Evolutionary conservation across 345 rosid species (phyloP).

Genomic region (Populus alba): DNA sequence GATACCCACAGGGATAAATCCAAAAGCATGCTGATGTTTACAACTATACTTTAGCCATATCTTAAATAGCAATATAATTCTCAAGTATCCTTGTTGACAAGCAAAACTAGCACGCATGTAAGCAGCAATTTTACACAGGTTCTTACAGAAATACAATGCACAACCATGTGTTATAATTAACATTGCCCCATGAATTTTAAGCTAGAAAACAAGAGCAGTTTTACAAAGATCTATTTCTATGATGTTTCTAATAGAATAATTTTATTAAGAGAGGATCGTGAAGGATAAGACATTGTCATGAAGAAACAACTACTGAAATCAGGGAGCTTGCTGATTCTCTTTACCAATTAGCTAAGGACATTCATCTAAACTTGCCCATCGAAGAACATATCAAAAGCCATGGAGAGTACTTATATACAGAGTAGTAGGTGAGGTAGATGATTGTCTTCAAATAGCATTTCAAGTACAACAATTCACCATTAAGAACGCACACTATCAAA

Average conservation of each 20-base stretch:
- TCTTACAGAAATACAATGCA: neutral
- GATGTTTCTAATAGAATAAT: neutral
- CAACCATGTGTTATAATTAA: neutral
- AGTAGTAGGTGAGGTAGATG: neutral
- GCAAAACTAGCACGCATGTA: neutral
- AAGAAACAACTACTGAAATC: neutral
- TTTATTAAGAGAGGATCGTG: neutral
- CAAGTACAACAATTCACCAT: neutral
- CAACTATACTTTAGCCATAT: neutral
- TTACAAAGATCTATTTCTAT: neutral
- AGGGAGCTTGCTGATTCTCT: neutral
- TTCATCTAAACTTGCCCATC: neutral
- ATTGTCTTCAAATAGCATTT: neutral
- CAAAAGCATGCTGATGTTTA: neutral
- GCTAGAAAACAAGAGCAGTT: neutral
- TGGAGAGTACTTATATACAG: neutral
- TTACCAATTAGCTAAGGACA: neutral
- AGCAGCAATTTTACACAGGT: neutral
- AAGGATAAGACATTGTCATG: neutral
- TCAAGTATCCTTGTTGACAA: neutral
- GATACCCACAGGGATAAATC: neutral
- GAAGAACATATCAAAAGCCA: neutral
- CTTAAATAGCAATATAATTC: neutral
- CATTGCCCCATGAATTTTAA: neutral
- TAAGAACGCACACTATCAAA: neutral